Base-by-base conservation (phyloP, 257 asterid genomes). In the Solanum corneliomulleri region DNA sequence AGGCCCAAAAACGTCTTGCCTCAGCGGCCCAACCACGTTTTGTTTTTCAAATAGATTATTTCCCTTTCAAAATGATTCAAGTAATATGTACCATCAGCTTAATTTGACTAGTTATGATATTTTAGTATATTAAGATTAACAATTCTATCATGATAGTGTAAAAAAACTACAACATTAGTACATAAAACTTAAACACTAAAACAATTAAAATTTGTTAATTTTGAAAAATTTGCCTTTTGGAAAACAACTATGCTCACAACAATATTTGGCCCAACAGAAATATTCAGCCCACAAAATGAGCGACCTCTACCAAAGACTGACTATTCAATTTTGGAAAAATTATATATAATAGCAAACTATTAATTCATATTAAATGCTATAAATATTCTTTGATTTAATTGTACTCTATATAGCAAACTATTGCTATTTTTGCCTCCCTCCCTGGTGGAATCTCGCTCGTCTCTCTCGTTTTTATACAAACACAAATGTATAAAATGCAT, bases 331-430 rank as follows among this genome's bases (percentile, higher is more conserved):
- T 33, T 3, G 58, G 0, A 7, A 47, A 47, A 47, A 47, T 47
- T 14, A 7, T 47, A 47, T 47, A 1, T 0, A 5, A 47, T 47
- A 47, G 0, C 3, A 47, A 47, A 47, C 1, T 47, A 47, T 14
- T 47, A 47, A 14, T 14, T 47, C 2, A 14, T 14, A 47, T 14
- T 47, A 47, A 47, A 47, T 47, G 8, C 0, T 47, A 14, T 47
- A 47, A 47, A 18, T 7, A 47, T 2, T 0, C 0, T 14, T 47
- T 47, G 0, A 1, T 47, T 47, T 47, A 47, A 47, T 14, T 47
- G 7, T 47, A 14, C 5, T 47, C 0, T 0, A 2, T 0, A 2
- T 14, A 47, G 58, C 58, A 14, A 47, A 47, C 0, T 14, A 33
- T 33, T 33, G 35, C 5, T 33, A 33, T 4, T 33, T 47, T 47